Conservation (phyloP, 2,329 filamentous ascomycete species). For the Metarhizium humberi region DNA sequence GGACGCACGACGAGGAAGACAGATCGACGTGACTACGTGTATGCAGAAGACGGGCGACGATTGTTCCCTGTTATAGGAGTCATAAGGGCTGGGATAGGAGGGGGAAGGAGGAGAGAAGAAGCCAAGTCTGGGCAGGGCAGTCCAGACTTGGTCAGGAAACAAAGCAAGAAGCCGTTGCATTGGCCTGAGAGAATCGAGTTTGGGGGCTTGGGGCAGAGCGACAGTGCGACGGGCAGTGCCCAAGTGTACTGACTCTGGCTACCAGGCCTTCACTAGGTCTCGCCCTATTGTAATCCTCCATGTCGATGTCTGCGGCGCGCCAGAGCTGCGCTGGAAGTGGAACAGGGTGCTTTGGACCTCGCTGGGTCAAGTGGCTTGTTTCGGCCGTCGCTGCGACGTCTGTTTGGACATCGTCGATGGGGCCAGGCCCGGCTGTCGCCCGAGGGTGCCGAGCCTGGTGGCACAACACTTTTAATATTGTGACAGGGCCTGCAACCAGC, state of each 20-base stretch:
- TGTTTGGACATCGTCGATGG: background rate
- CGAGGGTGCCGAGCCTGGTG: slow-evolving; percentile 8
- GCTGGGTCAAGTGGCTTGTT: background rate
- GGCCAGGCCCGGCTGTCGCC: slow-evolving; percentile 9
- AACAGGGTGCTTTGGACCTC: background rate
- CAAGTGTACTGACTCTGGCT: background rate
- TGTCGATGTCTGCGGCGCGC: background rate
- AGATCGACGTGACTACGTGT: background rate
- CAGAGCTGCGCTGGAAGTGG: background rate
- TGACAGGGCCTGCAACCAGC: background rate
- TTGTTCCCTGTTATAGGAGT: background rate
- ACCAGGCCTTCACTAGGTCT: background rate
- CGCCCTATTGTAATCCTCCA: background rate
- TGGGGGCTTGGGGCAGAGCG: background rate
- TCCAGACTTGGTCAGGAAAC: background rate
- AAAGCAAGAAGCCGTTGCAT: background rate
- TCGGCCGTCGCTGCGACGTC: background rate
- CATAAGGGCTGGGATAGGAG: background rate
- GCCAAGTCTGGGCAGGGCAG: background rate
- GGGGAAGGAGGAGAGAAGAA: slow-evolving; percentile 1
- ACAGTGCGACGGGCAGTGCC: background rate
- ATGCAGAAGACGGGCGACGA: background rate
- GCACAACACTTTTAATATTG: background rate
- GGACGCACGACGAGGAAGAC: slow-evolving; percentile 1
- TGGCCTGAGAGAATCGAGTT: background rate